phyloP scores from a whole-genome alignment of 2,329 filamentous ascomycete species.

The Colletotrichum sansevieriae region DNA sequence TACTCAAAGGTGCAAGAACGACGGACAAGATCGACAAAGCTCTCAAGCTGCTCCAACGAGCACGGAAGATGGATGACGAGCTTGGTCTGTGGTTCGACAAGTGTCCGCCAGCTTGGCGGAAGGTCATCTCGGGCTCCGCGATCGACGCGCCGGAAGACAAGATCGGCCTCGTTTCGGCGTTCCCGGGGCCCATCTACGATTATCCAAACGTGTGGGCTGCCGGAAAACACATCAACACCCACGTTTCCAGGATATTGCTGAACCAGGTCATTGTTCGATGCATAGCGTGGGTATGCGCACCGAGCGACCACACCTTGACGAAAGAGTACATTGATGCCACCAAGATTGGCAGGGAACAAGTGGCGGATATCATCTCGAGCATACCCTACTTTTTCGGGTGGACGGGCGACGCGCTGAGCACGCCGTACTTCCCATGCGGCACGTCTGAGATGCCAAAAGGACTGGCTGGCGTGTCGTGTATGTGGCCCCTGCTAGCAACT shows the following conservation, averaged over 20 bases:
- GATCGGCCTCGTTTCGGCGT: constrained; percentile 40
- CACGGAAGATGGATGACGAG: constrained; percentile 42
- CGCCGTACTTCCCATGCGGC: constrained; percentile 45
- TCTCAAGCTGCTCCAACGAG: constrained; percentile 42
- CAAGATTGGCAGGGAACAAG: constrained; percentile 43
- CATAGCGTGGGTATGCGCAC: constrained; percentile 44
- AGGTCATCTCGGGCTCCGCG: constrained; percentile 42
- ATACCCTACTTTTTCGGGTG: constrained; percentile 45
- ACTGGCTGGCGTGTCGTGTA: constrained; percentile 43
- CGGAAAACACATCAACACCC: constrained; percentile 45
- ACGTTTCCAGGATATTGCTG: constrained; percentile 44
- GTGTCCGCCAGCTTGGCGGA: constrained; percentile 43
- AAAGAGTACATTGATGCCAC: constrained; percentile 43
- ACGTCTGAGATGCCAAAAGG: constrained; percentile 45
- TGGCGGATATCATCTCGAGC: constrained; percentile 43
- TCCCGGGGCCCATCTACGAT: constrained; percentile 42
- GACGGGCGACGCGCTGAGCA: constrained; percentile 44
- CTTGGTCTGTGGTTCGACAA: constrained; percentile 43
- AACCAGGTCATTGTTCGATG: constrained; percentile 44
- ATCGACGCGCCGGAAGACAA: constrained; percentile 39
- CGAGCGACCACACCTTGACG: constrained; percentile 43
- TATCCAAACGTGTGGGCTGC: constrained; percentile 46
- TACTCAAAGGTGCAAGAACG: constrained; percentile 41
- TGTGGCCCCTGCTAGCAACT: constrained; percentile 45
- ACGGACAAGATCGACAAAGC: constrained; percentile 44